phyloP scores from a whole-genome alignment of 2,329 filamentous ascomycete species.

The Trichoderma guizhouense region DNA sequence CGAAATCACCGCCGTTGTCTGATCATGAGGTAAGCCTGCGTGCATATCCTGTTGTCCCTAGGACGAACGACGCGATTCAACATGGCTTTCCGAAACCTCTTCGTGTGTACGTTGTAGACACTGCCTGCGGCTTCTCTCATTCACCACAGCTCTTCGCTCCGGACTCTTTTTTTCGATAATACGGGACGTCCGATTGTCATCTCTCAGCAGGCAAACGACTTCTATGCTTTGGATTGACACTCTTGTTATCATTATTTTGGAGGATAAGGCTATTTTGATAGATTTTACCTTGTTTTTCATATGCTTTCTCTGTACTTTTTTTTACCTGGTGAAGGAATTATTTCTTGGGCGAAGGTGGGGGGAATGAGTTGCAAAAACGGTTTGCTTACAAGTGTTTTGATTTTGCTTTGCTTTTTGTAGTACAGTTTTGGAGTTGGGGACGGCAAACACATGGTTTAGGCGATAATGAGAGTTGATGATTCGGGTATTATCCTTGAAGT shows the following conservation, averaged over 20 bases:
- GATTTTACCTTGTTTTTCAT: neutral
- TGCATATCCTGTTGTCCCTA: neutral
- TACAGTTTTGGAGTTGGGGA: constrained; percentile 11
- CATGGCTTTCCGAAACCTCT: neutral
- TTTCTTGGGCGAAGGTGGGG: neutral
- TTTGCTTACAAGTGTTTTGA: neutral
- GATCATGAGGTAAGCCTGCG: neutral
- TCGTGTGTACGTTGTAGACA: neutral
- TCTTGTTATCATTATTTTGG: neutral
- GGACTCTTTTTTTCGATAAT: neutral
- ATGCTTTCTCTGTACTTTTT: neutral
- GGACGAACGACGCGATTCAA: neutral
- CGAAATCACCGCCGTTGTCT: neutral
- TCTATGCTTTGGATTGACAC: neutral
- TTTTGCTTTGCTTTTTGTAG: neutral
- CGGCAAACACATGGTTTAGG: neutral
- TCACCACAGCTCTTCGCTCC: neutral
- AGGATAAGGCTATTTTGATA: neutral
- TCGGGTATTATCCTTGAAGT: neutral
- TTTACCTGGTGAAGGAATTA: neutral
- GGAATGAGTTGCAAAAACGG: constrained; percentile 8
- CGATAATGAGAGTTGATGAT: constrained; percentile 10
- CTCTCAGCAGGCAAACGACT: neutral
- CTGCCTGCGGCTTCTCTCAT: neutral
- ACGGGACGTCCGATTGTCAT: neutral